Conservation (phyloP, 768 basidiomycete species). For the Auricularia sp. region DNA sequence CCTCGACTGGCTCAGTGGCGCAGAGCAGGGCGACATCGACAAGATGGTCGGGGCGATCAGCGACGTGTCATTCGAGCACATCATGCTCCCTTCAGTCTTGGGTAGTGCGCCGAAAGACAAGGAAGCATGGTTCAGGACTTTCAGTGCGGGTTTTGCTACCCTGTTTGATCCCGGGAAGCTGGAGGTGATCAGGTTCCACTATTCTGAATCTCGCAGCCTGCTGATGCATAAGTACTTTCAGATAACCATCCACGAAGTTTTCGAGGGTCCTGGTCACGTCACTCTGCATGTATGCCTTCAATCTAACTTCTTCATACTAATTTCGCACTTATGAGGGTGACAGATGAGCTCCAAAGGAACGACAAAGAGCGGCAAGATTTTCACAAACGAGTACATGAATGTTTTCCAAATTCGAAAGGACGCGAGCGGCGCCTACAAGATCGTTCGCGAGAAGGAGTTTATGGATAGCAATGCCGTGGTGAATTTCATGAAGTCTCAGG, state of each 20-base stretch:
- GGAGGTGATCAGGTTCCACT: neutral
- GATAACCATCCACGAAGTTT: neutral
- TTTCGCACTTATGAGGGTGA: too few relatives aligned
- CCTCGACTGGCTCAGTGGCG: too few relatives aligned
- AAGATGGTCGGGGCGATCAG: too few relatives aligned
- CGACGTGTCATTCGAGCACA: too few relatives aligned
- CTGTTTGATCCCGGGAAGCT: neutral
- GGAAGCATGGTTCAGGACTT: too few relatives aligned
- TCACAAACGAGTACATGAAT: neutral
- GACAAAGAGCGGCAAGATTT: too few relatives aligned
- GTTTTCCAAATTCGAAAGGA: neutral
- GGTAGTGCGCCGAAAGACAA: too few relatives aligned
- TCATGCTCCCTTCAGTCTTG: too few relatives aligned
- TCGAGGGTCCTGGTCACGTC: neutral
- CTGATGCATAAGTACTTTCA: neutral
- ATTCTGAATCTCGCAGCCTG: neutral
- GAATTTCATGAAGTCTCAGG: neutral
- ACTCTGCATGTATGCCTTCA: neutral
- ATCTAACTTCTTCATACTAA: too few relatives aligned
- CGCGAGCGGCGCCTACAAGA: neutral
- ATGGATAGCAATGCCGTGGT: neutral
- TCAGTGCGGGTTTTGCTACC: too few relatives aligned
- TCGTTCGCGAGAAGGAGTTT: neutral
- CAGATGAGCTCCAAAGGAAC: too few relatives aligned
- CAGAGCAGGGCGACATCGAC: too few relatives aligned